Base-by-base conservation (phyloP, 352 stramenopile genomes). In the Pythium vanterpoolii region DNA sequence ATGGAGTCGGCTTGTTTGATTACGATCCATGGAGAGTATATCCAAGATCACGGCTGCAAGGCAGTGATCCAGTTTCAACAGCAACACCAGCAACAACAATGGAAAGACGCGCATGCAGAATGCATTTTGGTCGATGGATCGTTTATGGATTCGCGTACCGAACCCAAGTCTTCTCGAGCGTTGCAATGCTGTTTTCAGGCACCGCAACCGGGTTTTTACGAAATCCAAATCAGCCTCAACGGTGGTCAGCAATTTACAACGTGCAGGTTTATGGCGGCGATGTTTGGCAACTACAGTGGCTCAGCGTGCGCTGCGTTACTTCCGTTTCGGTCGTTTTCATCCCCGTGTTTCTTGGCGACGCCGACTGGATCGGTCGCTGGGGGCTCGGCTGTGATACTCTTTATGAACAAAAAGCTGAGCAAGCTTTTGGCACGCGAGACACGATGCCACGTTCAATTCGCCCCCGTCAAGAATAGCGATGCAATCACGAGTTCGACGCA, bases 211-310 rank as follows among this genome's bases (percentile, higher is more conserved):
- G 73, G 77, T 0, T 89, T 72, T 33, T 90, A 84, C 55, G 79
- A 87, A 48, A 56, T 89, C 4, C 76, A 89, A 33, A 49, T 88
- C 11, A 90, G 77, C 66, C 60, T 90, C 3, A 90, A 90, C 48
- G 69, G 72, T 0, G 59, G 63, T 1, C 78, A 90, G 44, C 81
- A 89, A 33, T 90, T 86, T 26, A 79, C 77, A 0, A 56, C 39
- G 4, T 85, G 75, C 14, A 75, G 72, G 16, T 90, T 79, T 46
- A 82, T 88, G 69, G 69, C 61, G 18, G 82, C 80, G 47, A 71
- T 58, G 21, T 84, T 76, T 50, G 81, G 66, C 11, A 90, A 88
- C 50, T 86, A 88, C 40, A 86, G 77, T 33, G 77, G 81, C 27
- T 71, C 73, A 0, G 68, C 73, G 1, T 89, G 79, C 45, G 87